Evolutionary conservation across 768 basidiomycete genomes (phyloP).

Genomic region (Chalciporus piperatus): DNA sequence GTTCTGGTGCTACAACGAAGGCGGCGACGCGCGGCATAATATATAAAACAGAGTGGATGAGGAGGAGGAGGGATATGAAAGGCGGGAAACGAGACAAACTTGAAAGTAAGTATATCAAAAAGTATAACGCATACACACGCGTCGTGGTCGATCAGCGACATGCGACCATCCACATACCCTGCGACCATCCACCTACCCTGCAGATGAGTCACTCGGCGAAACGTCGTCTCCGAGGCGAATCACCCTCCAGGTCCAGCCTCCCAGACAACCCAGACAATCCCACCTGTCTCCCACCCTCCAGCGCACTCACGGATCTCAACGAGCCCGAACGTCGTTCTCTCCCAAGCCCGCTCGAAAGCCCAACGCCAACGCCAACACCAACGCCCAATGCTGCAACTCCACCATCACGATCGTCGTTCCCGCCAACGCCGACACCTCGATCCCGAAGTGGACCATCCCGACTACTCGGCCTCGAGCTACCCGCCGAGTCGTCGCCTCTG

Average conservation of each 20-base stretch:
- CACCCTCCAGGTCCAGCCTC: slow-evolving; percentile 33
- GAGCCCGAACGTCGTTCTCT: slow-evolving; percentile 30
- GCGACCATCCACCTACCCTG: too few species aligned
- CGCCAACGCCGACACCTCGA: neutral
- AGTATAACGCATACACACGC: too few species aligned
- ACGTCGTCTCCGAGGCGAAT: slow-evolving; percentile 12
- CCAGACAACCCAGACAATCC: slow-evolving; percentile 42
- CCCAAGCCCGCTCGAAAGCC: slow-evolving; percentile 17
- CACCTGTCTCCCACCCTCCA: slow-evolving; percentile 29
- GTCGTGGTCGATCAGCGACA: too few species aligned
- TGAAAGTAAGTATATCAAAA: too few species aligned
- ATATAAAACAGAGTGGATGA: too few species aligned
- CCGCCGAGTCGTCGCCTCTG: slow-evolving; percentile 5
- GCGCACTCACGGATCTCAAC: slow-evolving; percentile 28
- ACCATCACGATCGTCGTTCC: too few species aligned
- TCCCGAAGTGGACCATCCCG: slow-evolving; percentile 1
- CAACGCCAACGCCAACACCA: slow-evolving; percentile 9
- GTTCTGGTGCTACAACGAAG: too few species aligned
- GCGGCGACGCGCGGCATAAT: too few species aligned
- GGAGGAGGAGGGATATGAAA: too few species aligned
- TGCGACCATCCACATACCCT: too few species aligned
- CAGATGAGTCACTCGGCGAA: slow-evolving; percentile 5
- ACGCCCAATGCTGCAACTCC: neutral
- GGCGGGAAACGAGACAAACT: too few species aligned
- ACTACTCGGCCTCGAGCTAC: slow-evolving; percentile 11